Conservation (phyloP, 2,329 filamentous ascomycete species). For the Colletotrichum lupini region DNA sequence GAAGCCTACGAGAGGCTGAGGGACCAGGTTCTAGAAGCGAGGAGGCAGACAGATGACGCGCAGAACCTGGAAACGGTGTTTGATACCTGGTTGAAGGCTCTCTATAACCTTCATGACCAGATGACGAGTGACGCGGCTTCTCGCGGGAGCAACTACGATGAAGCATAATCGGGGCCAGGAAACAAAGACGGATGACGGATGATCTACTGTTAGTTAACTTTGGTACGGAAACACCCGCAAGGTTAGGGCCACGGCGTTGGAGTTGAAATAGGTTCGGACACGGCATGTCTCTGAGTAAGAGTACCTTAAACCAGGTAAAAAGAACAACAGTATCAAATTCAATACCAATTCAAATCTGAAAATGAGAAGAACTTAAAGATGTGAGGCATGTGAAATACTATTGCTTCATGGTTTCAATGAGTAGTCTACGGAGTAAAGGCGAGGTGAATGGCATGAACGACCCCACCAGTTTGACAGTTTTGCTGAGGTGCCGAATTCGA, state of each 20-base stretch:
- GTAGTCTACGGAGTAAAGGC: no score
- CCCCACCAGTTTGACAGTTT: not conserved
- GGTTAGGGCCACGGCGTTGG: not conserved
- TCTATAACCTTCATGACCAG: constrained; percentile 58
- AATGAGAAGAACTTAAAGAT: not conserved
- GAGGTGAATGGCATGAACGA: not conserved
- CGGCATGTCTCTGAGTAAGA: not conserved
- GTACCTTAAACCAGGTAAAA: not conserved
- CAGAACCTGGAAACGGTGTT: constrained; percentile 54
- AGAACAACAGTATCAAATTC: not conserved
- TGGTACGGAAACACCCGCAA: not conserved
- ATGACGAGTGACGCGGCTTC: constrained; percentile 46
- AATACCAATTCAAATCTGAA: not conserved
- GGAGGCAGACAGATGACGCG: constrained; percentile 41
- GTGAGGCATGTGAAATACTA: not conserved
- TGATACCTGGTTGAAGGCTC: constrained; percentile 61
- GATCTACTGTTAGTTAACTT: not conserved
- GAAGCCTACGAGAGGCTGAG: constrained; percentile 67
- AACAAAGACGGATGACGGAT: not conserved
- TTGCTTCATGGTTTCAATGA: no score
- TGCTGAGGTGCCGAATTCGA: not conserved
- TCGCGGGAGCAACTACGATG: constrained; percentile 40
- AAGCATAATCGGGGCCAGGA: constrained; percentile 30
- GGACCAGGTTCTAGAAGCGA: constrained; percentile 53
- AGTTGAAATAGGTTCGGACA: not conserved